Base-by-base conservation (phyloP, 2,329 filamentous ascomycete species). In the Triangularia verruculosa region DNA sequence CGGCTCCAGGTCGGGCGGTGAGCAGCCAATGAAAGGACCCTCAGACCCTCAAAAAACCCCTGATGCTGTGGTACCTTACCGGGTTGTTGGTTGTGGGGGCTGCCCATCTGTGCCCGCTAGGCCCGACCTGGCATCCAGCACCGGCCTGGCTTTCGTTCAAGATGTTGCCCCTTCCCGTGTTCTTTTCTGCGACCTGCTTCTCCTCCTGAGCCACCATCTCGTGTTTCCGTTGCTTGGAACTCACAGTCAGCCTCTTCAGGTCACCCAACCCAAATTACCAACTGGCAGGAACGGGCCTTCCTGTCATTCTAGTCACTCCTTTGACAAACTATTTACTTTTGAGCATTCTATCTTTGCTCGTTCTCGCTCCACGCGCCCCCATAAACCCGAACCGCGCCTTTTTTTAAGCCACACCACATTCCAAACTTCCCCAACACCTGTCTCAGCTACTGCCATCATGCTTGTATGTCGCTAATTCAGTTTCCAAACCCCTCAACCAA, bases 281-380 rank as follows among this genome's bases (percentile, higher is more conserved):
- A 47, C 39, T 47, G 39, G 39, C 39, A 60, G 60, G 61, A 61
- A 57, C 63, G 57, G 53, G 20, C 27, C 13, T 30, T 43, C 56
- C 54, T 54, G 30, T 62, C 39, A 24, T 70, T 70, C 69, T 69
- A n/a, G 68, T 70, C 69, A 62, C 69, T 70, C 69, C 51, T 70
- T 70, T 61, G 64, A 59, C 64, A 63, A 25, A 34, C 61, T 47
- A 52, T 28, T 27, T 32, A 24, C 13, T 39, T n/a, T 30, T 43
- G 28, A 34, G 24, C 39, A 32, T 51, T 34, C 25, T 47, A 32
- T 30, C 51, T 47, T n/a, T 61, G 63, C 59, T 39, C 15, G 51
- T 54, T n/a, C 51, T 54, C 25, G 51, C 39, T 22, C 39, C 39
- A 47, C 53, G 25, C 59, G 30, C 59, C 52, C 34, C 12, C n/a